phyloP scores from a whole-genome alignment of 495 filamentous ascomycete species.

The Penicillium bovifimosum region DNA sequence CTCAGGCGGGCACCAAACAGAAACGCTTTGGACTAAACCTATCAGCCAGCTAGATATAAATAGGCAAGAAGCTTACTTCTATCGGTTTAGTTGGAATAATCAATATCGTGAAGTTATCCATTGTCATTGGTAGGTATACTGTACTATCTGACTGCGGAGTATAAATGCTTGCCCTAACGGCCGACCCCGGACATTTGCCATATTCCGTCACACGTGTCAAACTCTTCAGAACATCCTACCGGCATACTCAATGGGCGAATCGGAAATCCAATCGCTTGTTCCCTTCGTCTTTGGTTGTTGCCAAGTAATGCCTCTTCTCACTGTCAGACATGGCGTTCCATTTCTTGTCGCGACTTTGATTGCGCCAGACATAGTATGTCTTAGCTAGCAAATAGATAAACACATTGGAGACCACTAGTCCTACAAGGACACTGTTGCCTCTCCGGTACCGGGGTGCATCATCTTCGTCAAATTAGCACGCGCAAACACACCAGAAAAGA shows the following conservation, averaged over 20 bases:
- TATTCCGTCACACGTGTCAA: neutral
- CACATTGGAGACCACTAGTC: constrained; percentile 40
- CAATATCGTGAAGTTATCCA: too few species aligned
- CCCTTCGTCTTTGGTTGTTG: constrained; percentile 34
- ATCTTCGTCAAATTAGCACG: constrained; percentile 38
- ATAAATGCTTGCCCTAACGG: neutral
- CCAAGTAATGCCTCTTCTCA: constrained; percentile 28
- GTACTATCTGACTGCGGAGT: too few species aligned
- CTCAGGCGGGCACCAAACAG: neutral
- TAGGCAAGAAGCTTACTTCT: too few species aligned
- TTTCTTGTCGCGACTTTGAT: constrained; percentile 23
- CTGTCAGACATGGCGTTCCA: constrained; percentile 27
- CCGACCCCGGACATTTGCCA: too few species aligned
- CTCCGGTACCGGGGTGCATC: constrained; percentile 52
- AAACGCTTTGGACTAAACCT: too few species aligned
- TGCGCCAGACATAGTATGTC: constrained; percentile 39
- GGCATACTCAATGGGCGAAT: constrained; percentile 19
- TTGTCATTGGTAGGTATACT: too few species aligned
- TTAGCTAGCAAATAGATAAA: constrained; percentile 36
- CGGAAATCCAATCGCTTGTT: constrained; percentile 38
- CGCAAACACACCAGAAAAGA: neutral
- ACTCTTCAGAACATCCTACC: neutral
- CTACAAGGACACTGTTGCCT: constrained; percentile 49
- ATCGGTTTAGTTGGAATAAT: too few species aligned
- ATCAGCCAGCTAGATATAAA: too few species aligned